Conservation (phyloP, 768 basidiomycete genomes). For the Suillus americanus region DNA sequence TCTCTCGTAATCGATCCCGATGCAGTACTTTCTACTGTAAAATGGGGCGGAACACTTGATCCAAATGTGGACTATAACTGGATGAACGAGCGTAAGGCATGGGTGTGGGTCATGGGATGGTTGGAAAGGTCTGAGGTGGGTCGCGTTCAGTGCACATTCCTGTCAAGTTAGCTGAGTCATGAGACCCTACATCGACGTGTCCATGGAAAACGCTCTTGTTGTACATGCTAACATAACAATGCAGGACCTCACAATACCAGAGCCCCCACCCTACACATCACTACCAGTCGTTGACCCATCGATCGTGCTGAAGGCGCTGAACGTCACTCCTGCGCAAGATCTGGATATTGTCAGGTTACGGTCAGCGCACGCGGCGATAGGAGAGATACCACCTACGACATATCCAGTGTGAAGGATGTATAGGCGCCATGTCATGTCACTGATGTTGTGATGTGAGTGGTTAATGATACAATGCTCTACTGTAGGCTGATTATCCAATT, state of each 20-base stretch:
- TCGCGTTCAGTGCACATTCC: slow-evolving; percentile 11
- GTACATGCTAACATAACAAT: slow-evolving; percentile 13
- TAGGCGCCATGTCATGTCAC: neutral
- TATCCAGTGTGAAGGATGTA: slow-evolving; percentile 19
- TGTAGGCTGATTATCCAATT: neutral
- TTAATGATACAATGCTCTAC: neutral
- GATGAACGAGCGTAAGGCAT: slow-evolving; percentile 51
- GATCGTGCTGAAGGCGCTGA: slow-evolving; percentile 54
- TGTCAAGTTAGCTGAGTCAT: neutral
- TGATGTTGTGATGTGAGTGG: neutral
- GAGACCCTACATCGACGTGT: slow-evolving; percentile 1
- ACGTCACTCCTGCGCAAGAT: slow-evolving; percentile 47
- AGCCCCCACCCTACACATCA: slow-evolving; percentile 40
- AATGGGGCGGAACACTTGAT: slow-evolving; percentile 12
- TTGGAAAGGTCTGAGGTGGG: slow-evolving; percentile 51
- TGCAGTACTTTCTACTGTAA: slow-evolving; percentile 13
- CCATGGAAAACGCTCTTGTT: neutral
- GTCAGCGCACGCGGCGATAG: slow-evolving; percentile 23
- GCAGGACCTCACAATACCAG: slow-evolving; percentile 42
- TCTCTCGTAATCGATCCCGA: slow-evolving; percentile 47
- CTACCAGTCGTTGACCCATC: slow-evolving; percentile 40
- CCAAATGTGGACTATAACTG: slow-evolving; percentile 33
- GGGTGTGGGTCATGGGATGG: slow-evolving; percentile 57
- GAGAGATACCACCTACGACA: slow-evolving; percentile 14
- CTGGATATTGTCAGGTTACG: slow-evolving; percentile 36